Evolutionary conservation across 129 eudicot species (phyloP).

Genomic region (Helianthus tuberosus): DNA sequence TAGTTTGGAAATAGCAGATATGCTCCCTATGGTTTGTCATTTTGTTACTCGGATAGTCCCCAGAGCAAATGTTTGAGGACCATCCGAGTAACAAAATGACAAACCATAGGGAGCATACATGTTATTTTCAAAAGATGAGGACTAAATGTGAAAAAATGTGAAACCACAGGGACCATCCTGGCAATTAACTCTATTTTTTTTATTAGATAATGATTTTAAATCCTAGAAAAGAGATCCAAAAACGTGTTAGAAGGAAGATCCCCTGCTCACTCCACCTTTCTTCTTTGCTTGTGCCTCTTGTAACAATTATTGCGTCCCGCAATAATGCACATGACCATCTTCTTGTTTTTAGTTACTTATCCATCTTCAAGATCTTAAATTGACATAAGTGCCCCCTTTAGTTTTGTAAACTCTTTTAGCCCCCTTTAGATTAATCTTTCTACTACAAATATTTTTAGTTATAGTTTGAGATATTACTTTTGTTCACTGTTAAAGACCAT

Average conservation of each 20-base stretch:
- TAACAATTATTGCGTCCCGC: slow-evolving; percentile 26
- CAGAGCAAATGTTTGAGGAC: too few relatives aligned
- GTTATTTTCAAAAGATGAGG: too few relatives aligned
- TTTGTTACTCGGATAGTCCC: too few relatives aligned
- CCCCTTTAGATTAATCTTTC: neutral
- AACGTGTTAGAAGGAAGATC: slow-evolving; percentile 28
- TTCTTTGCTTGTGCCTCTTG: slow-evolving; percentile 21
- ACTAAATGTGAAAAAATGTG: too few relatives aligned
- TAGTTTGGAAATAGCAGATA: too few relatives aligned
- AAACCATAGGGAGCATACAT: too few relatives aligned
- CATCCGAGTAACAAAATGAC: too few relatives aligned
- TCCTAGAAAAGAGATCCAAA: neutral
- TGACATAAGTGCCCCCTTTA: slow-evolving; percentile 13
- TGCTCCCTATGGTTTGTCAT: too few relatives aligned
- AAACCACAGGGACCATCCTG: too few relatives aligned
- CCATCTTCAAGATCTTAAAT: neutral
- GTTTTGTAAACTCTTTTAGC: neutral
- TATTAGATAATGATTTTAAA: neutral
- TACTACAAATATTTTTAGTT: neutral
- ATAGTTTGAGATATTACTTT: neutral
- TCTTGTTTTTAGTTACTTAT: slow-evolving; percentile 9
- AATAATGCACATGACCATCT: neutral
- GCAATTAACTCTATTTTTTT: too few relatives aligned
- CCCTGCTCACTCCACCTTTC: slow-evolving; percentile 17
- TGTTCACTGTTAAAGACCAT: neutral